Conservation (phyloP, 805 yeast species). For the Ogataea paradorogensis region DNA sequence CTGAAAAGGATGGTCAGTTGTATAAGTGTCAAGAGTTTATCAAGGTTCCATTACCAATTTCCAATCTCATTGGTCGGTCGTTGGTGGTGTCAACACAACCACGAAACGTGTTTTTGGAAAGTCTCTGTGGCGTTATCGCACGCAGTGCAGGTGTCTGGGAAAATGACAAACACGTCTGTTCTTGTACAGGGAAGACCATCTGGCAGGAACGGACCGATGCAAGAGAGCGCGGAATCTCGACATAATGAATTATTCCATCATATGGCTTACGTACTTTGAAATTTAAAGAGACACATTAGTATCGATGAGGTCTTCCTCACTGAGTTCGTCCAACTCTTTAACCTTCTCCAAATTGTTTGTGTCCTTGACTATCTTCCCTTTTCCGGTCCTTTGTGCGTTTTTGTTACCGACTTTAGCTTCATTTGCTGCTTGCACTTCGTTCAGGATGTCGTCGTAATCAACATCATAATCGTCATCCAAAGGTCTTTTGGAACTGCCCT, state of each 20-base stretch:
- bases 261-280: not conserved
- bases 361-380: not conserved
- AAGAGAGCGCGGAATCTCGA: conserved; percentile 48
- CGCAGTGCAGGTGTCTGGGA: conserved; percentile 98
- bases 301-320: conserved; percentile 20
- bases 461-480: conserved; percentile 20
- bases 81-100: conserved; percentile 44
- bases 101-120: conserved; percentile 40
- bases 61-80: conserved; percentile 70
- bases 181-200: conserved; percentile 91
- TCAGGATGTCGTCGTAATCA: conserved; percentile 13
- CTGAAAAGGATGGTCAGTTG: conserved; percentile 30
- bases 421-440: conserved; percentile 5
- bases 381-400: not conserved
- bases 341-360: not conserved
- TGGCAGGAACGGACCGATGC: conserved; percentile 95
- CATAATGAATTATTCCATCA: conserved; percentile 4
- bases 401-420: not conserved
- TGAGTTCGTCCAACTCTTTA: conserved; percentile 6
- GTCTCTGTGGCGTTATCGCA: conserved; percentile 84
- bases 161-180: conserved; percentile 87
- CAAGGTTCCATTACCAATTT: conserved; percentile 44
- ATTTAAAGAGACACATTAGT: conserved; percentile 8
- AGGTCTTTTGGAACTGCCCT: conserved; percentile 20
- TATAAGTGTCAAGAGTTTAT: conserved; percentile 47